Percentiles rank a stretch among this genome's conserved stretches.
Evolutionary conservation across 192 early-diverging fungal genomes (phyloP).

Genomic region (Fimicolochytrium jonesii): DNA sequence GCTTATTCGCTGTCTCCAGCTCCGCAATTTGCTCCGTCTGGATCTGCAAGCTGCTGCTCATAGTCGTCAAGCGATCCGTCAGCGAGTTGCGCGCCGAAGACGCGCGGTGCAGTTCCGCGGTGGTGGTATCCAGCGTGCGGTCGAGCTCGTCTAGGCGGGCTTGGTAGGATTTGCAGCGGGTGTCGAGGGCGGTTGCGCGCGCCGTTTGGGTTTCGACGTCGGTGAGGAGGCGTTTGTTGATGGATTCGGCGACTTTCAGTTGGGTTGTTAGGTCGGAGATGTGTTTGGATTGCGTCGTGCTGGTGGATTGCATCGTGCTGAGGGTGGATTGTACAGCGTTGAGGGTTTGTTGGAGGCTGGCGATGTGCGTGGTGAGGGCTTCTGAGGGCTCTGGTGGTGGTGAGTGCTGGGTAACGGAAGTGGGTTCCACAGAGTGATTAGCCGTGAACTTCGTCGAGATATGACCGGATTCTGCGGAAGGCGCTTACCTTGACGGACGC

Average conservation of each 20-base stretch:
- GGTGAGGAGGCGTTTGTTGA: background rate
- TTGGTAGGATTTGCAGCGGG: background rate
- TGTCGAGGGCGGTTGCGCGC: background rate
- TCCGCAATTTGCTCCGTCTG: background rate
- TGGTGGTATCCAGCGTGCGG: background rate
- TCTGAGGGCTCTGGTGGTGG: constrained; percentile 1
- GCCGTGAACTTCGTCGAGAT: no score
- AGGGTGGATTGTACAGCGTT: constrained; percentile 1
- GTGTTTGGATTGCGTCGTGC: background rate
- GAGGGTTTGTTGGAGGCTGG: background rate
- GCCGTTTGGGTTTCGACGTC: background rate
- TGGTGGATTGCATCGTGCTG: background rate
- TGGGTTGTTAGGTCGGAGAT: background rate
- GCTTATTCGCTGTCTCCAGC: background rate
- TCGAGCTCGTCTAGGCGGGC: background rate
- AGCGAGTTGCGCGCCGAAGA: background rate
- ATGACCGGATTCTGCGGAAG: no score
- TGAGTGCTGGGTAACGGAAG: background rate
- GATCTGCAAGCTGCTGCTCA: background rate
- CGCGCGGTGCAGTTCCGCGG: background rate
- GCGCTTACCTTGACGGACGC: constrained; percentile 3
- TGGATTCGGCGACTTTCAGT: background rate
- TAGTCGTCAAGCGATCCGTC: background rate
- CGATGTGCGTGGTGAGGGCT: background rate
- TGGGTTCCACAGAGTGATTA: no score